Percentiles rank a stretch among this genome's conserved stretches.
Evolutionary conservation across 2,329 filamentous ascomycete species (phyloP).

Genomic region (Macrophomina pseudophaseolina): DNA sequence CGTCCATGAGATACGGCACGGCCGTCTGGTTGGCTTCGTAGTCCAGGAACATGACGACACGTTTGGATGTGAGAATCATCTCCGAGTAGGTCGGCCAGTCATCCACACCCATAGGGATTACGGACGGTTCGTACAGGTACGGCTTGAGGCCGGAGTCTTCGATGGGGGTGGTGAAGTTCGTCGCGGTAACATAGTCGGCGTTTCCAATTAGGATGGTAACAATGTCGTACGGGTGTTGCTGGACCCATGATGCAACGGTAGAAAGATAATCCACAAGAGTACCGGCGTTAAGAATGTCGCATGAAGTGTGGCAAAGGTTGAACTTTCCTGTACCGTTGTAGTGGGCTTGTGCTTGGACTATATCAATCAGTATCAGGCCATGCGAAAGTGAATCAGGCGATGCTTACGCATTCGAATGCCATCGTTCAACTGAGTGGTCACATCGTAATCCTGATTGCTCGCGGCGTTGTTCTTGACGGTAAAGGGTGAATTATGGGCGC

Average conservation of each 20-base stretch:
- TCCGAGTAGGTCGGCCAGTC: conserved; percentile 85
- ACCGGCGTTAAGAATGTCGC: conserved; percentile 80
- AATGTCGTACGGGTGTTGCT: conserved; percentile 79
- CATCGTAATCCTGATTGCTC: conserved; percentile 44
- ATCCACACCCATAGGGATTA: conserved; percentile 70
- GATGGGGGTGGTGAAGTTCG: conserved; percentile 70
- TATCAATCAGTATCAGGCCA: conserved; percentile 1
- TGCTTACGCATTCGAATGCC: conserved; percentile 44
- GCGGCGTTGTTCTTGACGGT: conserved; percentile 40
- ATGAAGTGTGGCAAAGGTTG: conserved; percentile 85
- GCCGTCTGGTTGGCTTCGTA: conserved; percentile 71
- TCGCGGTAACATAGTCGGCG: conserved; percentile 69
- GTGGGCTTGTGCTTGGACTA: conserved; percentile 67
- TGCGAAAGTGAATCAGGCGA: too few relatives aligned
- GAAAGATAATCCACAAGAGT: conserved; percentile 75
- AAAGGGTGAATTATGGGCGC: conserved; percentile 48
- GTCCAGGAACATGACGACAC: conserved; percentile 48
- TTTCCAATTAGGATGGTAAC: conserved; percentile 88
- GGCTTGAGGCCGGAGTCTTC: conserved; percentile 72
- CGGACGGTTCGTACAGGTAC: conserved; percentile 75
- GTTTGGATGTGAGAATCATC: conserved; percentile 48
- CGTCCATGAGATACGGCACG: conserved; percentile 83
- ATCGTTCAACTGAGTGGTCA: conserved; percentile 47
- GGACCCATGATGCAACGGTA: conserved; percentile 74
- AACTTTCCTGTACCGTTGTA: conserved; percentile 57